Evolutionary conservation across 208 protist species (phyloP), one percentile per base, ranked within the genome.

Genomic region (Leishmania major): DNA sequence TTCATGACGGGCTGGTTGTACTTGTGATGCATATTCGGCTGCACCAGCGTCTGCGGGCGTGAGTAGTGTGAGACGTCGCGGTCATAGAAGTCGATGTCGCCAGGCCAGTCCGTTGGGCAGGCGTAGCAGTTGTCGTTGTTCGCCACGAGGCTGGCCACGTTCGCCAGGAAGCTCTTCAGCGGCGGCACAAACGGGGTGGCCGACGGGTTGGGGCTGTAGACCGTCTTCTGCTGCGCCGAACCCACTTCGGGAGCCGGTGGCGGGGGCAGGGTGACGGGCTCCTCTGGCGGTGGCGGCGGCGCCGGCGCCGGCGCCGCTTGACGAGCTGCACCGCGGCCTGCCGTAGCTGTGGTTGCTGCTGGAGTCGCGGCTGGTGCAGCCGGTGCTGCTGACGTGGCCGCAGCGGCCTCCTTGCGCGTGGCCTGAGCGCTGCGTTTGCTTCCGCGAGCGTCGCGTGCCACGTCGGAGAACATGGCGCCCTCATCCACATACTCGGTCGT

Each of bases 391-490:
- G 77, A 10, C 22, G 76, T 67, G 1, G 76, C 31, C 31, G 79
- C 75, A 8, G 75, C 45, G 4, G 79, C 76, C 59, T 83, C 75
- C 40, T 84, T 82, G 53, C 79, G 79, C 51, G 71, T 78, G 25
- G 74, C 45, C 66, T 70, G 77, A 8, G 75, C 78, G 11, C 25
- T 55, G n/a, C 75, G 77, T 28, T 78, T 76, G 66, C 47, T 64
- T 57, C 74, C 73, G 31, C 76, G 77, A 13, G 83, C 62, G 69
- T 87, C 78, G 57, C 80, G 82, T 13, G 82, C 72, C 35, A 98
- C 95, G 75, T 96, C 94, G 1, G 93, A 97, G 90, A 93, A 96
- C 13, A 98, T 85, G 53, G 83, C 53, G 7, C 92, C 94, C 82
- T 98, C 95, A 77, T 94, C 92, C 53, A 95, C 62, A 57, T 89